Evolutionary conservation across 768 basidiomycete genomes (phyloP).

Genomic region (Mycena rebaudengoi): DNA sequence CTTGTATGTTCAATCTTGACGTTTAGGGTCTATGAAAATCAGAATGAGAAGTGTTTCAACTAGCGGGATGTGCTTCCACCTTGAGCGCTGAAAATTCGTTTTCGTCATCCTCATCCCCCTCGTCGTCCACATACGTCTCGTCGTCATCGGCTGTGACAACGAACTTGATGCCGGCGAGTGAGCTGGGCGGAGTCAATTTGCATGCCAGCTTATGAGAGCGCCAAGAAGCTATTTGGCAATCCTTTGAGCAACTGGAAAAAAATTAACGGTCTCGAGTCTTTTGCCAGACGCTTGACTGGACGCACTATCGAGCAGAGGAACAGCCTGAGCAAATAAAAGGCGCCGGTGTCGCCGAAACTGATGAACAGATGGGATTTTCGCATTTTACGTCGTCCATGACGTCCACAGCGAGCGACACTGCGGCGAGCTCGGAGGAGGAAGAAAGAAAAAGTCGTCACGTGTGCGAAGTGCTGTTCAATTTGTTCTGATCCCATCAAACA

Average conservation of each 20-base stretch:
- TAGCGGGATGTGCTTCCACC: neutral
- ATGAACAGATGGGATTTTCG: neutral
- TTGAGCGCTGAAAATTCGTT: neutral
- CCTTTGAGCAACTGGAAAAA: neutral
- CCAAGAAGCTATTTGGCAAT: neutral
- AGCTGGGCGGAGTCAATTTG: neutral
- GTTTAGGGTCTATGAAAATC: neutral
- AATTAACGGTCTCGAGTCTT: neutral
- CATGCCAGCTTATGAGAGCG: neutral
- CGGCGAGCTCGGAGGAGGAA: too few species aligned
- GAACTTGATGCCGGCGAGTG: neutral
- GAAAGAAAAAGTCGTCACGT: too few species aligned
- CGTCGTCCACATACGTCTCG: neutral
- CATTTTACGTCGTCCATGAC: neutral
- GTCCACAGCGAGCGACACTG: too few species aligned
- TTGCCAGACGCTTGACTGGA: neutral
- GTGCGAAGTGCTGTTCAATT: too few species aligned
- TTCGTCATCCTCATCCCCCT: neutral
- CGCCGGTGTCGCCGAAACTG: neutral
- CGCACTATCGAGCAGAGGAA: neutral
- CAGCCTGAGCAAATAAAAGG: neutral
- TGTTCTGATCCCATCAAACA: too few species aligned
- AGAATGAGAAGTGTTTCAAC: neutral
- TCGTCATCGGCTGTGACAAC: neutral
- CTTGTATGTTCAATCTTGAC: neutral